Percentiles rank a stretch among this genome's conserved stretches.
phyloP scores from a whole-genome alignment of 192 early-diverging fungal genomes.

The Linnemannia exigua region DNA sequence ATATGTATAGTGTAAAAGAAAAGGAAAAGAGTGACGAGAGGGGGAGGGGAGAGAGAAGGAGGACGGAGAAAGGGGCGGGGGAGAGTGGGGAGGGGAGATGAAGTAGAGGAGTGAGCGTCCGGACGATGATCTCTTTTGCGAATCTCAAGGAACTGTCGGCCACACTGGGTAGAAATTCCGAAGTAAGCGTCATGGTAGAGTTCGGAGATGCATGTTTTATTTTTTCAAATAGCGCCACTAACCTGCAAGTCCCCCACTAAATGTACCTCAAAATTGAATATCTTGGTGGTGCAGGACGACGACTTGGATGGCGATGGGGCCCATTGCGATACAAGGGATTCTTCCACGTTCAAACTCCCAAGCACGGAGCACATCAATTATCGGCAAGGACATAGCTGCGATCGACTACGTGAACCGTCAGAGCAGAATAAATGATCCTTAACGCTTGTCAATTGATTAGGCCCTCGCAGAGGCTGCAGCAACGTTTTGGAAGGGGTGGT shows the following conservation, averaged over 20 bases:
- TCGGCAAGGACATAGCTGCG: no score
- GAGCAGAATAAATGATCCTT: no score
- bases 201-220: not conserved
- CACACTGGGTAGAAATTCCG: not conserved
- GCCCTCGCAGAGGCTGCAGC: no score
- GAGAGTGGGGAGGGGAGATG: constrained; percentile 8
- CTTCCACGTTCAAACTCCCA: no score
- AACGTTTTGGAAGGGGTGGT: no score
- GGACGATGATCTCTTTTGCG: constrained; percentile 17
- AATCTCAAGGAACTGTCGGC: constrained; percentile 10
- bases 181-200: not conserved
- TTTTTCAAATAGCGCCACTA: not conserved
- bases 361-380: no score
- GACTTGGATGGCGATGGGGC: no score
- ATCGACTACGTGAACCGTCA: no score
- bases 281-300: no score
- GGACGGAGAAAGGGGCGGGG: not conserved
- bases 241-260: not conserved
- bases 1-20: constrained; percentile 8
- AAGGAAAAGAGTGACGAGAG: not conserved
- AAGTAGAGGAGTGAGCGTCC: not conserved
- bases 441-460: no score
- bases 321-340: no score
- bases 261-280: no score
- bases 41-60: not conserved